Evolutionary conservation across 495 filamentous ascomycete species (phyloP).

Genomic region (Lindgomyces ingoldianus): DNA sequence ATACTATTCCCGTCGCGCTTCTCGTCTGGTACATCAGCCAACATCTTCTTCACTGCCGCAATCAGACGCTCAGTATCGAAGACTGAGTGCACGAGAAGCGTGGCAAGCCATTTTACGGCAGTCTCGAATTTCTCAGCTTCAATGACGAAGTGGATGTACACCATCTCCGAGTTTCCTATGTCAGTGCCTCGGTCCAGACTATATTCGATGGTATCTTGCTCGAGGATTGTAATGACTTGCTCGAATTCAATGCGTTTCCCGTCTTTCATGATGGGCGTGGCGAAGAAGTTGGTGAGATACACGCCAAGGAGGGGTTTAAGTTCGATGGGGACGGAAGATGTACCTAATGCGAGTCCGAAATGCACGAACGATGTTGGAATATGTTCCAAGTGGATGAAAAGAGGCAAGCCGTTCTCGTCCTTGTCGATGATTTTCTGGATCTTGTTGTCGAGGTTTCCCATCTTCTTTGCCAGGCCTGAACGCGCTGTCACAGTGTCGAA

Average conservation of each 20-base stretch:
- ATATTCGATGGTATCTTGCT: conserved; percentile 87
- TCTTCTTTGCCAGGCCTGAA: conserved; percentile 72
- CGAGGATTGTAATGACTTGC: conserved; percentile 82
- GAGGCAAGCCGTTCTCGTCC: conserved; percentile 60
- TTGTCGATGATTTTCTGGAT: conserved; percentile 78
- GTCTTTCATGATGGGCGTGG: conserved; percentile 77
- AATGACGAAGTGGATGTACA: conserved; percentile 78
- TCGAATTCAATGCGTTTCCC: conserved; percentile 84
- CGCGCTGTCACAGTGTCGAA: conserved; percentile 84
- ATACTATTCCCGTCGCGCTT: conserved; percentile 86
- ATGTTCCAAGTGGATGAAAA: conserved; percentile 97
- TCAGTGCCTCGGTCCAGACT: conserved; percentile 63
- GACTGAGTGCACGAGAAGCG: conserved; percentile 81
- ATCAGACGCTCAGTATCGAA: conserved; percentile 80
- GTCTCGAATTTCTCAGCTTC: conserved; percentile 85
- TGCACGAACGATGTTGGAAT: conserved; percentile 88
- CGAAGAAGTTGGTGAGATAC: conserved; percentile 91
- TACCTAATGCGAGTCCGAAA: conserved; percentile 75
- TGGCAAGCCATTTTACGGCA: conserved; percentile 80
- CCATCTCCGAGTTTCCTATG: conserved; percentile 74
- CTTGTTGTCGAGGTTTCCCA: conserved; percentile 65
- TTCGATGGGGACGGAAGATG: conserved; percentile 67
- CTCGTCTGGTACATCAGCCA: conserved; percentile 88
- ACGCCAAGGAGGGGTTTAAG: conserved; percentile 79
- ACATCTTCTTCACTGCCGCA: conserved; percentile 80